A percentile compares a stretch with the other conserved stretches of the same genome.
Evolutionary conservation across 2,329 filamentous ascomycete genomes (phyloP).

Genomic region (Tolypocladium inflatum): DNA sequence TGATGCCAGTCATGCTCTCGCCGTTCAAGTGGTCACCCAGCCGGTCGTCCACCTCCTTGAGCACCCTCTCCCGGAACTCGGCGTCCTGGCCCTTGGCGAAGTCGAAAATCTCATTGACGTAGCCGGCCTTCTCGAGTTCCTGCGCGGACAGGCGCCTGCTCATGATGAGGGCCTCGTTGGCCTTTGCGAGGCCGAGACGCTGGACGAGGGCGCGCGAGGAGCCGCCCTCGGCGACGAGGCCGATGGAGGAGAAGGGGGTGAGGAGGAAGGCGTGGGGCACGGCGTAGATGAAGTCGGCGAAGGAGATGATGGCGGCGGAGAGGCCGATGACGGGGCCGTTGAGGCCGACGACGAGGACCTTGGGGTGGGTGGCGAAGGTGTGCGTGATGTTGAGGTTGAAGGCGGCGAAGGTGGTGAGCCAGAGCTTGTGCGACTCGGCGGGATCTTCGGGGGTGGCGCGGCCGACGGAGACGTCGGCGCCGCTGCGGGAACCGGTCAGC

Average conservation of each 20-base stretch:
- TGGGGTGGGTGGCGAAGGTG: constrained; percentile 87
- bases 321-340: constrained; percentile 90
- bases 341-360: constrained; percentile 82
- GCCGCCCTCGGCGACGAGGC: constrained; percentile 82
- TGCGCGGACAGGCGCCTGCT: constrained; percentile 64
- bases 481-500: constrained; percentile 36
- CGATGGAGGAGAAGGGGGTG: constrained; percentile 83
- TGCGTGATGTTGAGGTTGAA: constrained; percentile 86
- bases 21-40: constrained; percentile 72
- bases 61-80: constrained; percentile 61
- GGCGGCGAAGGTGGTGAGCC: constrained; percentile 63
- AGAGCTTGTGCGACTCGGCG: constrained; percentile 36
- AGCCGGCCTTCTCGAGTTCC: constrained; percentile 68
- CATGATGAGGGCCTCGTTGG: constrained; percentile 91
- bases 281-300: constrained; percentile 89
- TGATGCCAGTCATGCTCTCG: constrained; percentile 73
- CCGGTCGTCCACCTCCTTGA: constrained; percentile 71
- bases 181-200: constrained; percentile 68
- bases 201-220: constrained; percentile 70
- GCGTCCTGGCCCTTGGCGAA: constrained; percentile 50
- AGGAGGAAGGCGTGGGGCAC: constrained; percentile 74
- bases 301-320: constrained; percentile 70
- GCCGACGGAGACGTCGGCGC: constrained; percentile 63
- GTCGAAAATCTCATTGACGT: constrained; percentile 74
- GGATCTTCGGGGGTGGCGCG: constrained; percentile 29